Base-by-base conservation (phyloP, 176 grass and related monocot species). In the Aegilops sharonensis region DNA sequence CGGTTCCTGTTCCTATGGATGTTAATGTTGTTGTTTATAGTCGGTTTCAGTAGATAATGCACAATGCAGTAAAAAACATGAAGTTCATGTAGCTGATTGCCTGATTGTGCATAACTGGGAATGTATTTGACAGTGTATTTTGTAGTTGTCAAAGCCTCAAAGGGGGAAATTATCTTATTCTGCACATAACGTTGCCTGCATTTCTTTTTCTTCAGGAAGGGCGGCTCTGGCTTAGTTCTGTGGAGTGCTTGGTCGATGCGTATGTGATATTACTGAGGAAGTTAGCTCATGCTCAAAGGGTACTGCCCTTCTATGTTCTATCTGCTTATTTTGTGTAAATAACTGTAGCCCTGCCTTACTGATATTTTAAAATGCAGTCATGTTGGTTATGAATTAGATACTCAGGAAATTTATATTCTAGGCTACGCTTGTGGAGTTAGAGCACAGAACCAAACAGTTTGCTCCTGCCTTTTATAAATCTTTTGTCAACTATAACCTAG, bases 221-320 rank as follows among this genome's bases (percentile, higher is more conserved):
- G 27, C 60, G 88, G 47, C 89, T 83, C 70, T 84, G 93, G 84
- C 89, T 92, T 86, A 86, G 79, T 88, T 92, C 85, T 29, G 84
- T 92, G 29, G 90, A 95, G 76, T 90, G 83, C 48, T 83, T 96
- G 85, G 79, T 95, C 32, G 90, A 96, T 94, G 90, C 97, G 81
- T 92, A 92, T 82, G 85, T 91, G 64, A 71, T 99, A 31, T 83
- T 98, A 54, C 73, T 96, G 88, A 99, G 82, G 85, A 91, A 96
- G 78, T 80, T 92, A 35, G 64, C 13, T 92, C 76, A 65, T 77
- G 64, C 57, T 83, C 76, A 90, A 77, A 91, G 82, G 88, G 90
- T 97, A 94, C 15, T 73, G 67, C 59, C 66, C 30, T 79, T 79
- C 36, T 54, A 54, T 54, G 50, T 48, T 29, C 31, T 54, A 75